A percentile compares a stretch with the other conserved stretches of the same genome.
phyloP scores from a whole-genome alignment of 192 early-diverging fungal genomes.

The Rhizoclosmatium sp. region DNA sequence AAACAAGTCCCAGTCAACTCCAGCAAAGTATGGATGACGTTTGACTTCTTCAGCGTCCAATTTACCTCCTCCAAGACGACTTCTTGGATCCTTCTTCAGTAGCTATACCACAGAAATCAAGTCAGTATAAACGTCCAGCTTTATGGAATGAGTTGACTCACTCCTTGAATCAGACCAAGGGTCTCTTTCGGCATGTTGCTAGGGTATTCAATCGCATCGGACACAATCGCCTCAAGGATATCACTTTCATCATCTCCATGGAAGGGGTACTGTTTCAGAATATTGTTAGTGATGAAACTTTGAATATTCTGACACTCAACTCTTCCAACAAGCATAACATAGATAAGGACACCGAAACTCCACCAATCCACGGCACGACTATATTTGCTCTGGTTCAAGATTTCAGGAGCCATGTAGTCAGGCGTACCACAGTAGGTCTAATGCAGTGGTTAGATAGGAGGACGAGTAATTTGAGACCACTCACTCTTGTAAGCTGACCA shows the following conservation, averaged over 20 bases:
- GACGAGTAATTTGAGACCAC: background rate
- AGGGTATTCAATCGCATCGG: slow-evolving; percentile 94
- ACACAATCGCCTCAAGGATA: slow-evolving; percentile 94
- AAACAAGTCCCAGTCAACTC: slow-evolving; percentile 95
- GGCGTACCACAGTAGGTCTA: slow-evolving; percentile 78
- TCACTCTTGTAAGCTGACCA: slow-evolving; percentile 54
- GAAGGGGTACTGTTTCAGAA: slow-evolving; percentile 81
- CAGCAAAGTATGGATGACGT: slow-evolving; percentile 93
- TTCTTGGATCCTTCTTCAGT: slow-evolving; percentile 86
- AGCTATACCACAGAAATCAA: slow-evolving; percentile 55
- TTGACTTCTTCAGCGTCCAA: slow-evolving; percentile 95
- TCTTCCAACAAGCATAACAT: slow-evolving; percentile 87
- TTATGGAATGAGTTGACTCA: slow-evolving; percentile 38
- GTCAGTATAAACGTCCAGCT: background rate
- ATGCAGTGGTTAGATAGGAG: background rate
- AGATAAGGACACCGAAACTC: slow-evolving; percentile 91
- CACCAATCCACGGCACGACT: slow-evolving; percentile 98
- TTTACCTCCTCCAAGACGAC: slow-evolving; percentile 86
- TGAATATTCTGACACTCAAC: slow-evolving; percentile 22
- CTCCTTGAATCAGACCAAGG: slow-evolving; percentile 86
- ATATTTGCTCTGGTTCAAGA: slow-evolving; percentile 84
- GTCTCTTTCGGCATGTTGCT: slow-evolving; percentile 93
- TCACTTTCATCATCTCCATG: slow-evolving; percentile 95
- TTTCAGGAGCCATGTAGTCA: slow-evolving; percentile 99
- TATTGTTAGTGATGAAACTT: background rate